Evolutionary conservation across 306 rosid genomes (phyloP), one percentile per base, ranked within the genome.

Genomic region (Prunus mira): DNA sequence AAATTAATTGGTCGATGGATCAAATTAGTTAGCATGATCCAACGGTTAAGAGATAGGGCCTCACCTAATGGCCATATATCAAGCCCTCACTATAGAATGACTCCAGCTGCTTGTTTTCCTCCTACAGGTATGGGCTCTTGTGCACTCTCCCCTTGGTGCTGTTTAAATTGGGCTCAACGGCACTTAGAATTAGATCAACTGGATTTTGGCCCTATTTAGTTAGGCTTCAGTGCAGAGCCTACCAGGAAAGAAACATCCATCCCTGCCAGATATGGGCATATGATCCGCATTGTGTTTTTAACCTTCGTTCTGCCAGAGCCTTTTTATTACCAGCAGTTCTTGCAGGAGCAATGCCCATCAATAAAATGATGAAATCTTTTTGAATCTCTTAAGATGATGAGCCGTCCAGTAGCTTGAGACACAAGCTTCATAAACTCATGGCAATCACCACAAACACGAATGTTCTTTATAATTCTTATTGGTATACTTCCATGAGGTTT

Each of bases 401-500:
- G 20, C 41, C 83, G 64, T 57, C 75, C 69, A 80, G 62, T 73
- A 65, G 24, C 38, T 41, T 30, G 75, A 30, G 83, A 74, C 15
- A 61, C 78, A 57, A 79, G 58, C 69, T 73, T 73, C 78, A 79
- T 65, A 73, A 79, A 79, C 51, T 12, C 63, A 79, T 79, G 78
- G 64, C 70, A 79, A 55, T 73, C 74, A 6, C 75, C 67, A 27
- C 74, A 73, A 72, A 72, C 72, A 30, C 70, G 83, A 30, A 73
- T 34, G 28, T 79, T 79, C 55, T 73, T 79, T 67, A 79, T 79
- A 50, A 87, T 84, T 78, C 91, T 85, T 50, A 89, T 76, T 11
- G 89, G 93, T 71, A 67, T 74, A 52, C n/a, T 3, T 82, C 80
- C 83, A 2, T 56, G 12, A 4, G 67, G 75, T 49, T 74, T 75